Evolutionary conservation across 495 filamentous ascomycete species (phyloP).

Genomic region (Talaromyces wortmannii): DNA sequence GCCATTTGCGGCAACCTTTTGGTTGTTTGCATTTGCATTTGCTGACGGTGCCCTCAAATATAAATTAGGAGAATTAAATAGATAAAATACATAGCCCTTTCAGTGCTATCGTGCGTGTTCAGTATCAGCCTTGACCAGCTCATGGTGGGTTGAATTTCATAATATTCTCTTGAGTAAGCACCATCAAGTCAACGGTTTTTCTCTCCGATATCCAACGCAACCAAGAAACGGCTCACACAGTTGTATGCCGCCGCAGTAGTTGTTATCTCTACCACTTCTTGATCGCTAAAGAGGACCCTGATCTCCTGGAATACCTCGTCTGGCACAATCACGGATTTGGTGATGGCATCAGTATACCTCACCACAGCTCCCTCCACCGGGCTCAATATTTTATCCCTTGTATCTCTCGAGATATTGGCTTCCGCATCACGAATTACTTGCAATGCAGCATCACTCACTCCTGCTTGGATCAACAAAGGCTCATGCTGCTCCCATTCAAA

Average conservation of each 20-base stretch:
- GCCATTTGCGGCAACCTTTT: no score
- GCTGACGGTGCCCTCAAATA: no score
- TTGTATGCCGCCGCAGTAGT: conserved; percentile 80
- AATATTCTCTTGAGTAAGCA: no score
- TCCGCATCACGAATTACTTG: not conserved
- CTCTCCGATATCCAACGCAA: conserved; percentile 73
- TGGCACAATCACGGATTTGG: conserved; percentile 43
- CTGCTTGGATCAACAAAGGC: conserved; percentile 46
- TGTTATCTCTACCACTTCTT: conserved; percentile 67
- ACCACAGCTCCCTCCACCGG: conserved; percentile 57
- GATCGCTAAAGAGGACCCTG: conserved; percentile 60
- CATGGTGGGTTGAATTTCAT: no score
- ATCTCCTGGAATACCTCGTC: conserved; percentile 56
- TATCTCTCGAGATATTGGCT: not conserved
- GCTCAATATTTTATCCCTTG: not conserved
- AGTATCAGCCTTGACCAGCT: no score
- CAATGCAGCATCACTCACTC: conserved; percentile 5
- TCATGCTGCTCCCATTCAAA: conserved; percentile 78
- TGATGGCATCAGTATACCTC: conserved; percentile 11
- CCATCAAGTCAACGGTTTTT: no score
- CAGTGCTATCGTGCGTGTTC: no score
- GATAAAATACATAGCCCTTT: no score
- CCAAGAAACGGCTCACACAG: conserved; percentile 78
- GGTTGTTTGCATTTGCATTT: no score
- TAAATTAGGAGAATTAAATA: no score